A percentile compares a stretch with the other conserved stretches of the same genome.
Conservation (phyloP, 2,329 filamentous ascomycete species). For the Diplodia mutila region DNA sequence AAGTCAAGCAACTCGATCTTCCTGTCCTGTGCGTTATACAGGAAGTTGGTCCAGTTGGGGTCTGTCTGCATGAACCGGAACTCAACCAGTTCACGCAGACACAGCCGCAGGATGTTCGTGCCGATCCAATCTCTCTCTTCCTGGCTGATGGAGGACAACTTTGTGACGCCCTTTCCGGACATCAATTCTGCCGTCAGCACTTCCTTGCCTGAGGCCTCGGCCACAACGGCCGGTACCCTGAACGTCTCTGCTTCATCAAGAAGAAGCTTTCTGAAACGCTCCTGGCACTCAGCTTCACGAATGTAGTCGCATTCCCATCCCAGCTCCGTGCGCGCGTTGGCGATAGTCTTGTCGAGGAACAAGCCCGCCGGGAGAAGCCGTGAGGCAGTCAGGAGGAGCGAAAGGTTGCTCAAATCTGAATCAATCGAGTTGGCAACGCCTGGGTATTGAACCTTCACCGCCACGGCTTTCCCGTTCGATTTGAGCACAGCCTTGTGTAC, state of each 20-base stretch:
- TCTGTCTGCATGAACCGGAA: conserved; percentile 99
- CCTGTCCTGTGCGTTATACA: conserved; percentile 74
- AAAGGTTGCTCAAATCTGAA: conserved; percentile 92
- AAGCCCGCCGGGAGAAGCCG: conserved; percentile 87
- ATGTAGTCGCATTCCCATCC: conserved; percentile 97
- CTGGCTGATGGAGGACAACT: conserved; percentile 74
- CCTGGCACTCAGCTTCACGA: conserved; percentile 81
- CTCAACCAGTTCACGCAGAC: conserved; percentile 88
- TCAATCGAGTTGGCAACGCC: conserved; percentile 96
- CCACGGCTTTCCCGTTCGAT: conserved; percentile 74
- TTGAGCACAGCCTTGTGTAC: conserved; percentile 85
- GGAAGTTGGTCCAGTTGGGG: conserved; percentile 99
- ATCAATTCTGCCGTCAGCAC: conserved; percentile 95
- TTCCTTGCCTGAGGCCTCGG: conserved; percentile 79
- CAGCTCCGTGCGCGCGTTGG: conserved; percentile 87
- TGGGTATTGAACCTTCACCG: conserved; percentile 97
- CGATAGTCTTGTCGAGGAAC: conserved; percentile 96
- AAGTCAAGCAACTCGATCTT: conserved; percentile 94
- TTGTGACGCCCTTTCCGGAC: conserved; percentile 82
- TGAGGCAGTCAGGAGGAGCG: conserved; percentile 86
- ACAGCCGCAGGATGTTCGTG: conserved; percentile 88
- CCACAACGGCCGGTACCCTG: conserved; percentile 75
- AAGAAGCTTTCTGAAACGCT: conserved; percentile 77
- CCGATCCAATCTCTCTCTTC: conserved; percentile 94
- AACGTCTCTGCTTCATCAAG: conserved; percentile 74